These are phyloP conservation scores for Withania somnifera DNA, from an alignment of 305 asterid genomes.

Conservation along the genomic window DNA sequence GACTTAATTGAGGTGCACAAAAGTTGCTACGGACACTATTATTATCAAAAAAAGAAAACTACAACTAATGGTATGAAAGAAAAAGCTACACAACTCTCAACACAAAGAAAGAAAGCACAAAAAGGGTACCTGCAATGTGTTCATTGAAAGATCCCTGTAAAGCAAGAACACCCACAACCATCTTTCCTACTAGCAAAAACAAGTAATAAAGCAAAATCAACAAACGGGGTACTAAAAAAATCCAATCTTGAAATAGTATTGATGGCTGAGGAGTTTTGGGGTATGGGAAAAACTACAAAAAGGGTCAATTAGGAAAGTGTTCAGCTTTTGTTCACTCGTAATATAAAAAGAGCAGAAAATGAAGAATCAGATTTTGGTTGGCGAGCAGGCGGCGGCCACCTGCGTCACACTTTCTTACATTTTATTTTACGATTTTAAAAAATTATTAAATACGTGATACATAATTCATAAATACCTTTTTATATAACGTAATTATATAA, in stretches of 20 bases:
- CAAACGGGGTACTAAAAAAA: not conserved
- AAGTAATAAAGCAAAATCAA: not conserved
- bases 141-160: slow-evolving; percentile 96
- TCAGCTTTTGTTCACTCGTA: too few relatives aligned
- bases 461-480: too few relatives aligned
- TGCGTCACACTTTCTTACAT: not conserved
- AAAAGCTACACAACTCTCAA: too few relatives aligned
- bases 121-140: slow-evolving; percentile 64
- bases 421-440: too few relatives aligned
- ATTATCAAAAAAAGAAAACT: too few relatives aligned
- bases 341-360: too few relatives aligned
- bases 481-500: too few relatives aligned
- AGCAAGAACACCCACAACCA: slow-evolving; percentile 94
- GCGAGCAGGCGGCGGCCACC: not conserved
- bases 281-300: not conserved
- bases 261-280: not conserved
- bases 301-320: not conserved
- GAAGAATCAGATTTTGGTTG: not conserved
- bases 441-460: too few relatives aligned
- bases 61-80: too few relatives aligned
- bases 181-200: slow-evolving; percentile 2
- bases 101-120: not conserved
- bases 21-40: too few relatives aligned
- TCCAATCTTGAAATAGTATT: not conserved
- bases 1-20: too few relatives aligned